Evolutionary conservation across 768 basidiomycete genomes (phyloP).

Genomic region (Rhodosporidiobolus sp.): DNA sequence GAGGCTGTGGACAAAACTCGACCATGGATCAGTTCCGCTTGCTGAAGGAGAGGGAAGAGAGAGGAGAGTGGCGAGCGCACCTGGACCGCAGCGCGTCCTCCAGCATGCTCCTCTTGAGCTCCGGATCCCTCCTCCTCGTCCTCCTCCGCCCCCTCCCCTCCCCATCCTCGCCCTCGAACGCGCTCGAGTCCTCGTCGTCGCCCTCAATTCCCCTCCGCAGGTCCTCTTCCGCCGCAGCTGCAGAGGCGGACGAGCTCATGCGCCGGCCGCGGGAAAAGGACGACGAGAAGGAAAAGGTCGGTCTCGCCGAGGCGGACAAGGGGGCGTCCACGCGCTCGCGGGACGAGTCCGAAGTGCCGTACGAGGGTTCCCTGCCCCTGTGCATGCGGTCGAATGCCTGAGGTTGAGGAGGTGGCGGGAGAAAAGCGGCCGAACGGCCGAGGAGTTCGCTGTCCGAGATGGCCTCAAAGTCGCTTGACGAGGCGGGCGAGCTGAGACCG

Average conservation of each 20-base stretch:
- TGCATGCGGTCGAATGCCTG: not conserved
- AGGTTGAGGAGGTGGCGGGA: too few species aligned
- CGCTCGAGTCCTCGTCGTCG: slow-evolving; percentile 33
- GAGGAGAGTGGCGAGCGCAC: slow-evolving; percentile 1
- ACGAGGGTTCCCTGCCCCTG: not conserved
- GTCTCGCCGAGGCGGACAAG: too few species aligned
- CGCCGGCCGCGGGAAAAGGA: not conserved
- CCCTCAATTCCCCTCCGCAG: slow-evolving; percentile 26
- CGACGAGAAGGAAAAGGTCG: not conserved
- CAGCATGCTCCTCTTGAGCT: slow-evolving; percentile 24
- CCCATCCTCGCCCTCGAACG: slow-evolving; percentile 21
- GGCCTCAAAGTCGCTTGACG: slow-evolving; percentile 29
- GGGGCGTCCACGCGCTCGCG: too few species aligned
- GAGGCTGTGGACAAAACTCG: slow-evolving; percentile 7
- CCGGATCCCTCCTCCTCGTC: slow-evolving; percentile 27
- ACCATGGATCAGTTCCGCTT: not conserved
- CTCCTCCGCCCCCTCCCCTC: slow-evolving; percentile 20
- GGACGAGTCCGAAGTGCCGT: not conserved
- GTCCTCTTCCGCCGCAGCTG: slow-evolving; percentile 3
- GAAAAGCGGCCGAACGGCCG: not conserved
- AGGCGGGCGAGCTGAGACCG: slow-evolving; percentile 13
- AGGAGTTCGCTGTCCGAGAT: slow-evolving; percentile 8
- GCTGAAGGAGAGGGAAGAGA: not conserved
- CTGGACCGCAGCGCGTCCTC: slow-evolving; percentile 36
- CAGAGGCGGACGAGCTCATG: too few species aligned